Evolutionary conservation across 176 grass and related monocot genomes (phyloP), one percentile per base, ranked within the genome.

Genomic region (bread wheat (Triticum aestivum)): DNA sequence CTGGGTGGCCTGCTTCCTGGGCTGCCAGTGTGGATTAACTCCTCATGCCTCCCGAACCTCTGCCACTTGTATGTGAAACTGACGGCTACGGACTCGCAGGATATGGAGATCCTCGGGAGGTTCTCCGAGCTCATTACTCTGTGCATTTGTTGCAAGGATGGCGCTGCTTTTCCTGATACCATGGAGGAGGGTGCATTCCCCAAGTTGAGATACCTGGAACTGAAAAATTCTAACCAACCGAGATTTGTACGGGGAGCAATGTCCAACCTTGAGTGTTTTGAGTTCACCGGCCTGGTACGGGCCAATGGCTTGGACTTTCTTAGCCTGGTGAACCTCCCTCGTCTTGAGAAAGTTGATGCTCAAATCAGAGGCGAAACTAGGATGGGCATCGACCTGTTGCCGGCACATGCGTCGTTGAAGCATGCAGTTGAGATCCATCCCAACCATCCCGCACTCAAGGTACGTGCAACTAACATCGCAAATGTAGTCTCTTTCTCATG

Each of bases 351-450:
- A 20, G 18, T 70, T 9, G 8, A 59, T 3, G 20, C 5, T 21
- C 0, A 1, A 21, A 21, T 8, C 6, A 0, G 1, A 3, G 18
- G 6, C 1, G 5, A 0, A 6, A 61, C 5, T 9, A 21, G 0
- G 2, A 21, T 9, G 58, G 21, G 0, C 18, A 18, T 1, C 8
- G 4, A 51, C 13, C 1, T 61, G 58, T 8, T 0, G 58, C 17
- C n/a, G 20, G 20, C 58, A 61, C 17, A 0, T 5, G 58, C 58
- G 0, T 20, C 3, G 17, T 61, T 61, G 8, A 9, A 9, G 20
- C 18, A 10, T 9, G 58, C 58, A 61, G 21, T 61, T n/a, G 3
- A 23, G 20, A n/a, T 61, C 20, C 58, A 61, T 61, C 58, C 58
- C 6, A 61, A 23, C 58, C 17, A 17, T 8, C 58, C 58, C 8